phyloP scores from a whole-genome alignment of 345 rosid species.

The Brassica napus region Da-Ae NC_063442.1:42769001-42769500 shows the following conservation, averaged over 20 bases:
- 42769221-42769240: slow-evolving; percentile 20
- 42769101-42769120: background rate
- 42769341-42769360: slow-evolving; percentile 28
- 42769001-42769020: slow-evolving; percentile 4
- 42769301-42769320: background rate
- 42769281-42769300: background rate
- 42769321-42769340: background rate
- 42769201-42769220: background rate
- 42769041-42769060: slow-evolving; percentile 11
- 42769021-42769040: slow-evolving; percentile 12
- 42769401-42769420: too few species aligned
- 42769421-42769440: background rate
- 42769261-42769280: background rate
- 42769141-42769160: background rate
- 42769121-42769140: background rate
- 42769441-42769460: background rate
- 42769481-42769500: background rate
- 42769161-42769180: background rate
- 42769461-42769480: slow-evolving; percentile 1
- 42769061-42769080: slow-evolving; percentile 17
- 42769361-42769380: slow-evolving; percentile 28
- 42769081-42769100: background rate
- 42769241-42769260: slow-evolving; percentile 12
- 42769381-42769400: background rate
- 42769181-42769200: background rate